Percentiles rank a stretch among this genome's conserved stretches.
Conservation (phyloP, 2,329 filamentous ascomycete species). For the Fusarium sp. region DNA sequence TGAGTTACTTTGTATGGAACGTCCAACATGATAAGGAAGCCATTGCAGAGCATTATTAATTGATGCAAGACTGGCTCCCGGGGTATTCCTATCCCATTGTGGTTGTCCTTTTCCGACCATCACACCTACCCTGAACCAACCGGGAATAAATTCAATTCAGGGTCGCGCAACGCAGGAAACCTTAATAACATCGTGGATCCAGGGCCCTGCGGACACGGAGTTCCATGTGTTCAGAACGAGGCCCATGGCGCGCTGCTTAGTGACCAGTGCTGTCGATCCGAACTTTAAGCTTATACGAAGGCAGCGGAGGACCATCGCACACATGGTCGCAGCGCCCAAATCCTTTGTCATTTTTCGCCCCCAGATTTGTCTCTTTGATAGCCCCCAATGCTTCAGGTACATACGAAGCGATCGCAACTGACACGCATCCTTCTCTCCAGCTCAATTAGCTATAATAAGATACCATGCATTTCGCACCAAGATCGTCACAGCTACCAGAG, state of each 20-base stretch:
- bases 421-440: too few relatives aligned
- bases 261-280: background rate
- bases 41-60: background rate
- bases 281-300: constrained; percentile 13
- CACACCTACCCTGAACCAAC: background rate
- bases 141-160: background rate
- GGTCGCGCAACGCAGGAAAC: too few relatives aligned
- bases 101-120: background rate
- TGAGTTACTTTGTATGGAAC: too few relatives aligned
- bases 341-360: too few relatives aligned
- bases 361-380: too few relatives aligned
- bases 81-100: background rate
- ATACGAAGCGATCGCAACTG: too few relatives aligned
- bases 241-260: background rate
- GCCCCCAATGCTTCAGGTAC: too few relatives aligned
- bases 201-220: background rate
- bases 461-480: too few relatives aligned
- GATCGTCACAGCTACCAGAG: background rate
- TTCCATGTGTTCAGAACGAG: background rate
- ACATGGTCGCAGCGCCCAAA: too few relatives aligned
- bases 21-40: background rate
- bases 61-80: background rate
- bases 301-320: too few relatives aligned
- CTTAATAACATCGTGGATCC: too few relatives aligned
- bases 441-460: too few relatives aligned